Conservation (phyloP, 2,329 filamentous ascomycete genomes). For the Tolypocladium guangdongense region DNA sequence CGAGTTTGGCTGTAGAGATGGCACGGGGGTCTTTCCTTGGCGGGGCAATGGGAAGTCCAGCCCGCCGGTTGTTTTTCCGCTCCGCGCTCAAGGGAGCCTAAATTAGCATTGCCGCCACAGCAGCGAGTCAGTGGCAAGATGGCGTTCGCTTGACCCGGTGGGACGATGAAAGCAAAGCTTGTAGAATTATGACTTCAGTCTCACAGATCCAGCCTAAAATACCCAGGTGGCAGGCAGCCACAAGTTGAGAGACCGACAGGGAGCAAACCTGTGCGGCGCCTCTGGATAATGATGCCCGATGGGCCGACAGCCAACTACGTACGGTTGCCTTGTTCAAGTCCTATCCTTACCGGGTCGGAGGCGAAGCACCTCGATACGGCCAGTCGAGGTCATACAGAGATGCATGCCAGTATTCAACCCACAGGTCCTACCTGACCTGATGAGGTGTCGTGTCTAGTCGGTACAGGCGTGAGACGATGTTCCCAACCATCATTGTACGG, state of each 20-base stretch:
- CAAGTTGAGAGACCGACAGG: background rate
- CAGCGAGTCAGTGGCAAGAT: too few relatives aligned
- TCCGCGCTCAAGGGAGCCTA: constrained; percentile 1
- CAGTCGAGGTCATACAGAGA: too few relatives aligned
- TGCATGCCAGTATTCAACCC: background rate
- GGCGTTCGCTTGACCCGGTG: too few relatives aligned
- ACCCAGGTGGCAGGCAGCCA: background rate
- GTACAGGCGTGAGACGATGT: background rate
- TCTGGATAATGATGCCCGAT: background rate
- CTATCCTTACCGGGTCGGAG: background rate
- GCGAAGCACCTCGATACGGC: background rate
- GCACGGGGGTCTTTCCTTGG: constrained; percentile 10
- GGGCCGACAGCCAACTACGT: background rate
- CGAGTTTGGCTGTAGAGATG: constrained; percentile 6
- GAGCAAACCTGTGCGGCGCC: background rate
- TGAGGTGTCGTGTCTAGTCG: background rate
- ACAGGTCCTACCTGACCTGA: background rate
- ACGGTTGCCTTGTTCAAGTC: background rate
- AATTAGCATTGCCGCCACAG: background rate
- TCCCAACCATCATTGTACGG: background rate
- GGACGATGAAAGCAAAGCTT: background rate
- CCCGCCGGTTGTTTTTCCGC: constrained; percentile 18
- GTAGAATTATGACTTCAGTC: background rate
- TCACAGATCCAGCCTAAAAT: background rate
- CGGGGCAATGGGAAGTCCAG: constrained; percentile 17